A percentile compares a stretch with the other conserved stretches of the same genome.
phyloP scores from a whole-genome alignment of 2,329 filamentous ascomycete species.

The Emmonsiellopsis sp. region DNA sequence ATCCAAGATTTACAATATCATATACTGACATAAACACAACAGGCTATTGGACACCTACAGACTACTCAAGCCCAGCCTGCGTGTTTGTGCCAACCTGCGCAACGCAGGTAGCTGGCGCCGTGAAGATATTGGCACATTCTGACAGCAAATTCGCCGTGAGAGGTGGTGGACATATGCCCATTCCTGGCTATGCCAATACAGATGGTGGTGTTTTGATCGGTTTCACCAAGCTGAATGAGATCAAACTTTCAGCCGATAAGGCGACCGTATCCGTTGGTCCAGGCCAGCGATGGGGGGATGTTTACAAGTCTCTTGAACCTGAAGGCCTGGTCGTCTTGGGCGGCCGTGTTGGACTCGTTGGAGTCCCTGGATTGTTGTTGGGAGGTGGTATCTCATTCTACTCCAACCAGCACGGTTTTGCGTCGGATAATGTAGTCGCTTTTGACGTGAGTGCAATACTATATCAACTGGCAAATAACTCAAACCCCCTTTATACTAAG shows the following conservation, averaged over 20 bases:
- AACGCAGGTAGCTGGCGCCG: slow-evolving; percentile 16
- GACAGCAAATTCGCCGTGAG: slow-evolving; percentile 19
- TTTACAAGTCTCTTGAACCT: slow-evolving; percentile 23
- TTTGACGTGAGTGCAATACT: slow-evolving; percentile 17
- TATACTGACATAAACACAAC: background rate
- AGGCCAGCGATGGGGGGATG: slow-evolving; percentile 24
- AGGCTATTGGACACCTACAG: background rate
- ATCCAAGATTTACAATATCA: background rate
- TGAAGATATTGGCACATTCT: slow-evolving; percentile 16
- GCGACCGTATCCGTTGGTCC: slow-evolving; percentile 20
- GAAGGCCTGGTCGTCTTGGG: slow-evolving; percentile 22
- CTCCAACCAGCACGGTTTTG: slow-evolving; percentile 23
- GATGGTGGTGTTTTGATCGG: slow-evolving; percentile 21
- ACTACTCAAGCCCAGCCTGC: slow-evolving; percentile 15
- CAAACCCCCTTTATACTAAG: background rate
- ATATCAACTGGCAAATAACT: background rate
- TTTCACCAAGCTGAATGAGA: slow-evolving; percentile 13
- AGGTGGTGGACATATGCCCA: slow-evolving; percentile 1
- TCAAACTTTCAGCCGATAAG: slow-evolving; percentile 18
- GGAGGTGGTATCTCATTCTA: slow-evolving; percentile 28
- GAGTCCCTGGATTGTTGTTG: slow-evolving; percentile 25
- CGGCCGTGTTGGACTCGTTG: slow-evolving; percentile 25
- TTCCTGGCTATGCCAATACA: slow-evolving; percentile 1
- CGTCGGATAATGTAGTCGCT: slow-evolving; percentile 23
- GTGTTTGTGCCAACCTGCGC: slow-evolving; percentile 21